Evolutionary conservation across 2,329 filamentous ascomycete species (phyloP).

Genomic region (Scopulariopsis brevicaulis): DNA sequence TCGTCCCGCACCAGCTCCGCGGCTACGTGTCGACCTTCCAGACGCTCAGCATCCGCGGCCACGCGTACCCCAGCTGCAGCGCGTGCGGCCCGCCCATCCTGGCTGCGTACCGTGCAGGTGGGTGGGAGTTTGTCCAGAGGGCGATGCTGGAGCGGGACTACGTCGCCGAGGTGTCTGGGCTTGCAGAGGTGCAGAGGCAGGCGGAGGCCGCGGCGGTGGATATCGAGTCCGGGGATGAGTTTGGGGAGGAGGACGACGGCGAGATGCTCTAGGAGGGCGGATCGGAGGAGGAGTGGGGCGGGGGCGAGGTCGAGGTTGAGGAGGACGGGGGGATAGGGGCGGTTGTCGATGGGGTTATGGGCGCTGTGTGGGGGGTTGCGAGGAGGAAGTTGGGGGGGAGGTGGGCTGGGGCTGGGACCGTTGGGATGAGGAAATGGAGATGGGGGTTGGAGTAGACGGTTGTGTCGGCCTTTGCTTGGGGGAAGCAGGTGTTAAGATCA

Average conservation of each 20-base stretch:
- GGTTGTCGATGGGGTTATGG: background rate
- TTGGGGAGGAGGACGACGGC: constrained; percentile 43
- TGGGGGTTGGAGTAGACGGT: background rate
- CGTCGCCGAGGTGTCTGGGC: constrained; percentile 63
- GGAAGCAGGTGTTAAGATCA: too few species aligned
- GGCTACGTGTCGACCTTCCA: constrained; percentile 66
- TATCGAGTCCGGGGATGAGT: constrained; percentile 52
- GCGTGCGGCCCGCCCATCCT: constrained; percentile 66
- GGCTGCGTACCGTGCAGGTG: constrained; percentile 51
- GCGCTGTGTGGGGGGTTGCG: background rate
- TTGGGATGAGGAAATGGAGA: background rate
- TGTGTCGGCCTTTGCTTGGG: background rate
- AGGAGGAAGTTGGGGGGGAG: background rate
- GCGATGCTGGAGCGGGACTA: constrained; percentile 68
- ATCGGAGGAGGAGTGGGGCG: background rate
- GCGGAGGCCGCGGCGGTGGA: constrained; percentile 39
- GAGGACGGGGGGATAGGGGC: background rate
- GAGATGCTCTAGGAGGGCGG: constrained; percentile 27
- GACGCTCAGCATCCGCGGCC: constrained; percentile 61
- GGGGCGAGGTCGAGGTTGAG: background rate
- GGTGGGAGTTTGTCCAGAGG: constrained; percentile 67
- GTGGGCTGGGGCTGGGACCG: background rate
- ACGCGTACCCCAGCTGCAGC: constrained; percentile 71
- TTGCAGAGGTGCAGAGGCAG: constrained; percentile 57
- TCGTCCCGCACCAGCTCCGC: constrained; percentile 71